These are phyloP conservation scores for Lactifluus subvellereus DNA, from an alignment of 768 basidiomycete species.

Conservation along the genomic window DNA sequence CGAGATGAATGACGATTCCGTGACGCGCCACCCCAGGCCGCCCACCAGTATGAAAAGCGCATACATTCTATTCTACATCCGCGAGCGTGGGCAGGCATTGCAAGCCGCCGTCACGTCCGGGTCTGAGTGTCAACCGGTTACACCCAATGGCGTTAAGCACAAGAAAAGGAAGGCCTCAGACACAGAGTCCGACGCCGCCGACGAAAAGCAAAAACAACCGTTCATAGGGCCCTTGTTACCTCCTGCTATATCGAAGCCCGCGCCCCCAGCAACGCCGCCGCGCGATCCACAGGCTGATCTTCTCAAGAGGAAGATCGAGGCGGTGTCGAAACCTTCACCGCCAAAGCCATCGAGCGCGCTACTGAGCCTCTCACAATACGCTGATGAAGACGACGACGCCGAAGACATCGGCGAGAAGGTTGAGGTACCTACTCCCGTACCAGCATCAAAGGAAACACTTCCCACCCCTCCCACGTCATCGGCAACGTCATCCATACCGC, in stretches of 20 bases:
- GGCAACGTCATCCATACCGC: constrained; percentile 7
- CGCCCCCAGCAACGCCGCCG: constrained; percentile 2
- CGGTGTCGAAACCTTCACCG: constrained; percentile 27
- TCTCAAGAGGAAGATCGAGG: constrained; percentile 51
- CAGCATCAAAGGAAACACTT: not conserved
- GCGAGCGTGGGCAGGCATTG: constrained; percentile 68
- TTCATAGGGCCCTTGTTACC: constrained; percentile 69
- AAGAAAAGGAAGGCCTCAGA: constrained; percentile 48
- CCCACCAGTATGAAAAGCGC: constrained; percentile 72
- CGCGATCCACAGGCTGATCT: constrained; percentile 49
- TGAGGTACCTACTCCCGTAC: constrained; percentile 2
- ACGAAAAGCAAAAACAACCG: constrained; percentile 44
- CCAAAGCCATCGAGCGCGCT: constrained; percentile 33
- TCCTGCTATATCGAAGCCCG: constrained; percentile 30
- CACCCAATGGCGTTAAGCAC: constrained; percentile 37
- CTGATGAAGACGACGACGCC: constrained; percentile 37
- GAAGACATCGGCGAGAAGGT: constrained; percentile 32
- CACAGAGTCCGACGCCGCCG: constrained; percentile 35
- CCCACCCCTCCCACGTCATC: not conserved
- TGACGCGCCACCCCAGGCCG: constrained; percentile 38
- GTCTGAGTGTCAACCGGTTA: constrained; percentile 6
- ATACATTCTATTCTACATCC: constrained; percentile 90
- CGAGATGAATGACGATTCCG: constrained; percentile 91
- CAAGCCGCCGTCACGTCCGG: constrained; percentile 51
- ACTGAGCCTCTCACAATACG: constrained; percentile 37